Percentiles rank a stretch among this genome's conserved stretches.
phyloP scores from a whole-genome alignment of 768 basidiomycete genomes.

The Crepidotus variabilis region DNA sequence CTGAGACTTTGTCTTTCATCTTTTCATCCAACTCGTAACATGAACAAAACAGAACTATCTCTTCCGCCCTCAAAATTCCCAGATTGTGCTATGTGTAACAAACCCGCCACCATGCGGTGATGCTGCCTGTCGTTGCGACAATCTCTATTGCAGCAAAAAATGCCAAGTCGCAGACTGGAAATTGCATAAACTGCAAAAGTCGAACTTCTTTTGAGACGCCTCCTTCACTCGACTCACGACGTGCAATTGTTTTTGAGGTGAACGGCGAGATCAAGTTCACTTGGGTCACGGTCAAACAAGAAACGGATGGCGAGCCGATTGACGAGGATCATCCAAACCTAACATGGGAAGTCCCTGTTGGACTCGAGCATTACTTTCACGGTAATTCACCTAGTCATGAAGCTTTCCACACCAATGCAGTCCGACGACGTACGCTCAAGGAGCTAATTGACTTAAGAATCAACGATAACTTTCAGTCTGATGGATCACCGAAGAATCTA shows the following conservation, averaged over 20 bases:
- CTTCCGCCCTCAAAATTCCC: background rate
- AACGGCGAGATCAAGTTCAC: background rate
- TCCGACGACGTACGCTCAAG: background rate
- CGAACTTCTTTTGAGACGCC: background rate
- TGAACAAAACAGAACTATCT: conserved; percentile 10
- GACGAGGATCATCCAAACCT: background rate
- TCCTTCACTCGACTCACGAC: background rate
- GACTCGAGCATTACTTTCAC: background rate
- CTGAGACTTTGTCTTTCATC: no score
- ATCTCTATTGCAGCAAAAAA: background rate
- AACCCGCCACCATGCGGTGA: background rate
- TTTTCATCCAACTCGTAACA: no score
- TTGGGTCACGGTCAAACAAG: background rate
- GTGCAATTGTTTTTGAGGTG: background rate
- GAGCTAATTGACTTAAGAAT: background rate
- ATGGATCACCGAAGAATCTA: conserved; percentile 2
- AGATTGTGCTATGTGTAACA: conserved; percentile 1
- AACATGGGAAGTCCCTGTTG: background rate
- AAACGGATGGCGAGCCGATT: background rate
- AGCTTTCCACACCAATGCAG: background rate
- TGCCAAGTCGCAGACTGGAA: background rate
- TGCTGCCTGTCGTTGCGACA: background rate
- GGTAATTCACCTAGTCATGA: background rate
- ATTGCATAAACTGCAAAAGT: background rate
- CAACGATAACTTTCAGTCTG: background rate